Base-by-base conservation (phyloP, 2,329 filamentous ascomycete species). In the Triangularia setosa region DNA sequence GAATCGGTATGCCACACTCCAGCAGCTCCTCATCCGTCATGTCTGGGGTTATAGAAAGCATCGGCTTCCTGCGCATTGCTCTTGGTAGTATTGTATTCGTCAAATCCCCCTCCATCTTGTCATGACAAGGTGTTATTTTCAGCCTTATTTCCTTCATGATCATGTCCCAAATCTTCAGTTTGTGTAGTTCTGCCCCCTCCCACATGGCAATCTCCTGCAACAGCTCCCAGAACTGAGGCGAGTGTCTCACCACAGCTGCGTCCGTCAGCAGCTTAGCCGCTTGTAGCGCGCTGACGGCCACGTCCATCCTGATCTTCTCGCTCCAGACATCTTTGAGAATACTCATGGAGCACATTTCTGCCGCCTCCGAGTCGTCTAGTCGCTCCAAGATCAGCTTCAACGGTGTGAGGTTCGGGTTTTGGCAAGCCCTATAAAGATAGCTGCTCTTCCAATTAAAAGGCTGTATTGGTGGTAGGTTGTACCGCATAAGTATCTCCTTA, bases 361-460 rank as follows among this genome's bases (percentile, higher is more conserved):
- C 67, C 23, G 65, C 67, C 33, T n/a, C 21, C 12, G 66, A 30
- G 59, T 67, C 63, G 2, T 64, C 64, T 25, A 67, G 65, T 24
- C 63, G 63, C 3, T 54, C 62, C n/a, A 71, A 62, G 5, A 71
- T 65, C 4, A 67, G 18, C 53, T 68, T 66, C 16, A 70, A 56
- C 9, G 69, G 64, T 2, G 61, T 58, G 1, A 60, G 62, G 48
- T 69, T 65, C 1, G 65, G 65, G 60, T 67, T 65, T 7, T 65
- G 62, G 16, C 61, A 62, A 12, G 67, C 69, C 33, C 66, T 64
- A 52, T 69, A 64, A 40, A 71, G 27, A 58, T 69, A 71, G 30
- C 58, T 69, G 21, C 24, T 57, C 11, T 53, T 59, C 11, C 33
- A 44, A 24, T 61, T 25, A 1, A 28, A 23, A 6, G 4, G 23